Evolutionary conservation across 2,329 filamentous ascomycete species (phyloP), one percentile per base, ranked within the genome.

Genomic region (Colletotrichum incanum): DNA sequence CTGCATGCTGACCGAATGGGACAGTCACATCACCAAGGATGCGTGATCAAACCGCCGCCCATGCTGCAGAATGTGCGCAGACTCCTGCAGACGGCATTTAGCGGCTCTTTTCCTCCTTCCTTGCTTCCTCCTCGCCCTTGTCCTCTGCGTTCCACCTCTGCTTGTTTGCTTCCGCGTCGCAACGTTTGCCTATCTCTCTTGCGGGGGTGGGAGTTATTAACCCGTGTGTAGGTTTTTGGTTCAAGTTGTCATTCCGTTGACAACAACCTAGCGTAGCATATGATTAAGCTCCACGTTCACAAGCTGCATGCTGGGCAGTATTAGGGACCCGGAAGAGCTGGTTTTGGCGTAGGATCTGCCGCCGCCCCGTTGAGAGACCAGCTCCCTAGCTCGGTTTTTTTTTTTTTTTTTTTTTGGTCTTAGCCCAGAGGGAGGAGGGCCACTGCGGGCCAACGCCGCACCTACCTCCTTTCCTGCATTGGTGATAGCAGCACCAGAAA

Each of bases 81-180:
- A 71, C 50, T 70, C 58, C 58, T 71, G 68, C 68, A 68, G 65
- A 43, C 59, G 66, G 65, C 41, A 69, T 47, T 69, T 54, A 70
- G 69, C 69, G 65, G 69, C 63, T 56, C 65, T 66, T 50, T 55
- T 20, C 34, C 59, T 66, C 37, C 49, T 20, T 34, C 31, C 18
- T n/a, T 26, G 23, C 41, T 45, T 50, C 23, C 50, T 50, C 47
- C 14, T 43, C 47, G 23, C 49, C 34, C 47, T 31, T 4, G 4
- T 50, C 28, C 31, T 62, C n/a, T 39, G 20, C 20, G 39, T 39
- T 6, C 14, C 26, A n/a, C 14, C 23, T 39, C 45, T 39, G 31
- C n/a, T 23, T 23, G n/a, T n/a, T 50, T 41, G n/a, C 60, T 63
- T 39, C 16, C 47, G 37, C 60, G 12, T 16, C 47, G 47, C 16